A percentile compares a stretch with the other conserved stretches of the same genome.
Conservation (phyloP, 208 protist species). For the Crithidia brevicula region DNA sequence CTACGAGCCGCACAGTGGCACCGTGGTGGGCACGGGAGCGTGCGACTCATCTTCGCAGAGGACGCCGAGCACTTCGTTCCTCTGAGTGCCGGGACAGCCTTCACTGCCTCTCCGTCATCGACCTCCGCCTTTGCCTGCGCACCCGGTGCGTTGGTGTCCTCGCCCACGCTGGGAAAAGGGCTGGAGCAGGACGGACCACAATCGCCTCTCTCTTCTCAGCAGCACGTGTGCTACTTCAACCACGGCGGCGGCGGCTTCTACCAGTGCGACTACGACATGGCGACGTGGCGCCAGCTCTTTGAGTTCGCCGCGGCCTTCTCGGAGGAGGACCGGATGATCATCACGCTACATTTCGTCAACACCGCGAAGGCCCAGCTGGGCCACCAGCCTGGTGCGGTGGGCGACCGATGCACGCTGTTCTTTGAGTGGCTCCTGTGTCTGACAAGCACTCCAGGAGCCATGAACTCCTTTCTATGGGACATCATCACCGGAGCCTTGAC, state of each 20-base stretch:
- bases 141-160: not conserved
- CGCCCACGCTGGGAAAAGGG: not conserved
- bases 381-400: constrained; percentile 37
- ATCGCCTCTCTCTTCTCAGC: not conserved
- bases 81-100: not conserved
- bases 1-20: constrained; percentile 28
- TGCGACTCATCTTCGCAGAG: constrained; percentile 22
- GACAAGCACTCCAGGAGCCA: constrained; percentile 35
- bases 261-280: constrained; percentile 71
- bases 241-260: constrained; percentile 47
- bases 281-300: constrained; percentile 66
- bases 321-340: constrained; percentile 62
- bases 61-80: constrained; percentile 19
- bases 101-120: not conserved
- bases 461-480: constrained; percentile 69
- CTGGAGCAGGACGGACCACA: not conserved
- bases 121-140: not conserved
- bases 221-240: constrained; percentile 58
- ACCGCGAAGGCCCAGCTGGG: constrained; percentile 57
- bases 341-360: constrained; percentile 60
- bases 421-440: constrained; percentile 65
- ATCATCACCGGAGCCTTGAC: constrained; percentile 49
- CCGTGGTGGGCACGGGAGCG: constrained; percentile 8
- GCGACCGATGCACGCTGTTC: constrained; percentile 66
- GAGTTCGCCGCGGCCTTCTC: constrained; percentile 45